These are phyloP conservation scores for Botrytis hyacinthi DNA, from an alignment of 2,329 filamentous ascomycete species.

Conservation along the genomic window DNA sequence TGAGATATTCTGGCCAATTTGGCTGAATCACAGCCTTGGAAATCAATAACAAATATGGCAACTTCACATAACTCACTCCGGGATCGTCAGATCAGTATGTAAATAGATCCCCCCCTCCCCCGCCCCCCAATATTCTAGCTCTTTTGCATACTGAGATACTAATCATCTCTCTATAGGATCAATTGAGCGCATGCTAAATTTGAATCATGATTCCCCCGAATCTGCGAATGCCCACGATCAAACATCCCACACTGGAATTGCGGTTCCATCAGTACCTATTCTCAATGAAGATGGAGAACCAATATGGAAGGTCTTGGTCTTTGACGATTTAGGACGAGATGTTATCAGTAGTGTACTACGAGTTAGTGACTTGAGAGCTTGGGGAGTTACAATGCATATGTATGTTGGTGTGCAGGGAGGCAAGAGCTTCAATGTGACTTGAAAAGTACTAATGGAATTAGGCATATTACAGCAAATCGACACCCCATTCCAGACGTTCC, in stretches of 20 bases:
- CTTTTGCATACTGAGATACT: slow-evolving; percentile 18
- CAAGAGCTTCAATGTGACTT: slow-evolving; percentile 13
- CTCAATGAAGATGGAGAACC: slow-evolving; percentile 85
- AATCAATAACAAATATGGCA: slow-evolving; percentile 48
- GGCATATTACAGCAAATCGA: slow-evolving; percentile 76
- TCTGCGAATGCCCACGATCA: slow-evolving; percentile 57
- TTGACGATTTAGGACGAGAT: slow-evolving; percentile 87
- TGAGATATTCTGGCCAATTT: slow-evolving; percentile 30
- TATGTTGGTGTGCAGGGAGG: slow-evolving; percentile 44
- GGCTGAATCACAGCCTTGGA: slow-evolving; percentile 38
- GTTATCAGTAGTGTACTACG: slow-evolving; percentile 94
- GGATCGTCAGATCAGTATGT: slow-evolving; percentile 69
- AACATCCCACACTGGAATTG: slow-evolving; percentile 57
- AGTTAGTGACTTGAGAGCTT: slow-evolving; percentile 86
- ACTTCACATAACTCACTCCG: slow-evolving; percentile 58
- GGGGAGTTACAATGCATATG: slow-evolving; percentile 97
- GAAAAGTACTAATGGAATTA: slow-evolving; percentile 41
- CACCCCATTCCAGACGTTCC: slow-evolving; percentile 95
- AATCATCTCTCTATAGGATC: slow-evolving; percentile 58
- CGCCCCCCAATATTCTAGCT: slow-evolving; percentile 23
- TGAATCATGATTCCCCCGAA: slow-evolving; percentile 70
- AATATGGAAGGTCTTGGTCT: slow-evolving; percentile 96
- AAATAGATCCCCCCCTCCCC: slow-evolving; percentile 15
- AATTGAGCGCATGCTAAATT: slow-evolving; percentile 91
- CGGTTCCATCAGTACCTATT: slow-evolving; percentile 72